Conservation (phyloP, 108 stramenopile genomes). For the Poteriospumella lacustris region DNA sequence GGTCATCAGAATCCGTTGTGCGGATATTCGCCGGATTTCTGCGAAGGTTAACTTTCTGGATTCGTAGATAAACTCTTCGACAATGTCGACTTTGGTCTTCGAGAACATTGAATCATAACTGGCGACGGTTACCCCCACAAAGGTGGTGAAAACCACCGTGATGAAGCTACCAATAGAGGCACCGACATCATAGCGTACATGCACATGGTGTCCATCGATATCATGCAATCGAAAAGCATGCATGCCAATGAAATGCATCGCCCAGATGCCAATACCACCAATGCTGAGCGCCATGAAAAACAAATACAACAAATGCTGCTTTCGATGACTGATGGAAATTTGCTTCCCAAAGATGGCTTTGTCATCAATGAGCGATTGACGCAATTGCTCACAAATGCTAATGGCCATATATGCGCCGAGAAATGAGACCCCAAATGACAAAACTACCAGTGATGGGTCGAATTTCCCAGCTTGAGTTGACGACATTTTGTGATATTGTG, state of each 20-base stretch:
- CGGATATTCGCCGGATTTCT: background rate
- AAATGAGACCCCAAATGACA: background rate
- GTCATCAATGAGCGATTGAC: background rate
- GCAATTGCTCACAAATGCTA: background rate
- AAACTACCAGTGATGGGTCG: background rate
- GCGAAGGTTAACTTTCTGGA: background rate
- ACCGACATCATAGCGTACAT: background rate
- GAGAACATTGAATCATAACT: background rate
- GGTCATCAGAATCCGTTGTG: background rate
- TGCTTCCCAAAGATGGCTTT: background rate
- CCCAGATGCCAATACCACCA: background rate
- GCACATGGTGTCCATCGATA: background rate
- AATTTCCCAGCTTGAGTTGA: no score
- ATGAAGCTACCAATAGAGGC: background rate
- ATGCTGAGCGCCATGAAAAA: background rate
- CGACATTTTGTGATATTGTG: no score
- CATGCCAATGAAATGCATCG: conserved; percentile 25
- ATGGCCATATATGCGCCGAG: background rate
- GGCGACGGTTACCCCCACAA: background rate
- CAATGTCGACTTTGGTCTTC: conserved; percentile 9
- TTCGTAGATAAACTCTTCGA: background rate
- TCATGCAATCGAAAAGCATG: background rate
- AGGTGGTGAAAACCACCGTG: background rate
- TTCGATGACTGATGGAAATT: background rate
- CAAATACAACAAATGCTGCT: background rate